Evolutionary conservation across 768 basidiomycete species (phyloP).

Genomic region (Rhizopogon sp.): DNA sequence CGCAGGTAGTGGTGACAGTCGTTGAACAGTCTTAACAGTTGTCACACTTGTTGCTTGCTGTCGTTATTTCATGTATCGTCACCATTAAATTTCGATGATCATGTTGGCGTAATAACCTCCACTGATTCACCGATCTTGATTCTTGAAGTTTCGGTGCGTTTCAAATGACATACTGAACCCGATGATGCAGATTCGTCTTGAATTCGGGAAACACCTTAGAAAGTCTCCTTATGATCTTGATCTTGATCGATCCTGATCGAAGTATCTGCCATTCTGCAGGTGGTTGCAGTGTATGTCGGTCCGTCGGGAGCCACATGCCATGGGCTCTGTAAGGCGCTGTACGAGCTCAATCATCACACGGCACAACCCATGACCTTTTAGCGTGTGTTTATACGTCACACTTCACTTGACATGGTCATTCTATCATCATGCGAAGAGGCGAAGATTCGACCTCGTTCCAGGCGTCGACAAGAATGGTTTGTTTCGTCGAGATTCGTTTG

Average conservation of each 20-base stretch:
- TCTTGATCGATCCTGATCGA: neutral
- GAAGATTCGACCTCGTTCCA: neutral
- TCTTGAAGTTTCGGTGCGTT: neutral
- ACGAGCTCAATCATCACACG: too few relatives aligned
- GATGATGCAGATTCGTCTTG: neutral
- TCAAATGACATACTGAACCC: neutral
- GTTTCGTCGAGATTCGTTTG: neutral
- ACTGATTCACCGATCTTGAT: neutral
- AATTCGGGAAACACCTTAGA: neutral
- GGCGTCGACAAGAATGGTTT: neutral
- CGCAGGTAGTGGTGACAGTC: neutral
- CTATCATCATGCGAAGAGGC: too few relatives aligned
- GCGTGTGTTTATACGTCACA: too few relatives aligned
- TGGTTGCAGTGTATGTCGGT: neutral
- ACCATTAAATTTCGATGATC: neutral
- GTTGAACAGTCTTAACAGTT: neutral
- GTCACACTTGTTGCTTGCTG: conserved; percentile 1
- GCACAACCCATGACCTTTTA: too few relatives aligned
- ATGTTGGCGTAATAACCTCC: neutral
- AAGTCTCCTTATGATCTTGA: neutral
- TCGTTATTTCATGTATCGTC: neutral
- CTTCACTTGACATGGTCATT: too few relatives aligned
- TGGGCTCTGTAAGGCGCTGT: too few relatives aligned
- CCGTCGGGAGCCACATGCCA: too few relatives aligned
- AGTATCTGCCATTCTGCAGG: neutral